Base-by-base conservation (phyloP, 140 eudicot species). In the Flaveria floridana region DNA sequence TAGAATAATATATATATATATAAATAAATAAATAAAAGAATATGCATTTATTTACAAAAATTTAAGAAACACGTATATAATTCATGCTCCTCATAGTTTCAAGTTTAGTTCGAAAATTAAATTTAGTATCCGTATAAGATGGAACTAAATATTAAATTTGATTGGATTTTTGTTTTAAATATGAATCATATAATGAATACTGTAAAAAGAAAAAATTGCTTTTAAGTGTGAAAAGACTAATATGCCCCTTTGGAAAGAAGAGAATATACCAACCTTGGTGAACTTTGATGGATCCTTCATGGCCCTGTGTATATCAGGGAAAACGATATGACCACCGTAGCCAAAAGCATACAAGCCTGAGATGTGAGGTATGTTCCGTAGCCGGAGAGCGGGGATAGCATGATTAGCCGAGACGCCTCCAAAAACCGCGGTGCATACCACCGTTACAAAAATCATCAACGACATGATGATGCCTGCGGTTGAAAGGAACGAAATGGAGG, bases 261-360 rank as follows among this genome's bases (percentile, higher is more conserved):
- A 23, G 23, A 15, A 68, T 68, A 58, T 64, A 79, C 83, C 15
- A 65, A 89, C 97, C 97, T 92, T 92, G 14, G 96, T 89, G 82
- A 89, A 92, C 84, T 92, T 89, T 66, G 95, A 76, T 4, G 96
- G 97, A 68, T 89, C 97, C 73, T 87, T 92, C 97, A 92, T 92
- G 74, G 91, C 88, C 72, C 80, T 85, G 16, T 92, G 86, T 8
- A 92, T 79, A 76, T 89, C 89, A 48, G 97, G 97, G 28, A 92
- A 89, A 70, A 92, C 97, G 28, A 87, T 84, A 83, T 92, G 97
- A 1, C 97, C 97, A 8, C 95, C 97, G 62, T 72, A 89, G 62
- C 95, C 80, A 78, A 85, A 92, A 28, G 82, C 72, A 72, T 80
- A 89, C 23, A 92, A 85, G 3, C 96, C 97, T 15, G 96, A 92